These are phyloP conservation scores for Globisporangium yorkense DNA, from an alignment of 352 stramenopile genomes.

Conservation along the genomic window DNA sequence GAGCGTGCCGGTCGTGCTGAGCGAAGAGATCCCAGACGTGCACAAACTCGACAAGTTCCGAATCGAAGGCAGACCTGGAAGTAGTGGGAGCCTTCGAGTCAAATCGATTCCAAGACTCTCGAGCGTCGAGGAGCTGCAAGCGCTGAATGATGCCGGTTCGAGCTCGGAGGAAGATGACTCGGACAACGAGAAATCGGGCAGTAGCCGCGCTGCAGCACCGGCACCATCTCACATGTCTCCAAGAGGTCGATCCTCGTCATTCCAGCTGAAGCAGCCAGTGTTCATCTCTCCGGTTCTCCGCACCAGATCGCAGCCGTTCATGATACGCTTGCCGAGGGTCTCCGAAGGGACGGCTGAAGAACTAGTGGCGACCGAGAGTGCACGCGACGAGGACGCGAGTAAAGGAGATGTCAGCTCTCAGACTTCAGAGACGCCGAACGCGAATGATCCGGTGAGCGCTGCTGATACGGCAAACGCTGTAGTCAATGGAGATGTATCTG, in stretches of 20 bases:
- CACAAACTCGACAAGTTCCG: conserved; percentile 5
- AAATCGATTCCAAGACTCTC: conserved; percentile 10
- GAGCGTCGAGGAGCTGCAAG: conserved; percentile 14
- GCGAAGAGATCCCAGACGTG: conserved; percentile 1
- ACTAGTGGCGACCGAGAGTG: background rate
- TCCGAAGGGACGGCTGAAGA: conserved; percentile 19
- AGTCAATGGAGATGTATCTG: background rate
- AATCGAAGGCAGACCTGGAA: background rate
- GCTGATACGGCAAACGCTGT: background rate
- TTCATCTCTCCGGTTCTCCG: conserved; percentile 15
- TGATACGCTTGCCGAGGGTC: conserved; percentile 25
- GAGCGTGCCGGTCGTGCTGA: conserved; percentile 19
- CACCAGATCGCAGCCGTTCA: conserved; percentile 23
- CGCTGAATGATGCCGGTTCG: conserved; percentile 5
- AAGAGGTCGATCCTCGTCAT: conserved; percentile 20
- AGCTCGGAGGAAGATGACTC: conserved; percentile 6
- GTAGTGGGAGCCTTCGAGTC: background rate
- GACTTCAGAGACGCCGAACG: background rate
- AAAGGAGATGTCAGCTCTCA: background rate
- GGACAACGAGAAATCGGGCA: conserved; percentile 10
- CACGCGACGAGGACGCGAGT: background rate
- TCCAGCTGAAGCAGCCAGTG: conserved; percentile 10
- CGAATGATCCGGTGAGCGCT: background rate
- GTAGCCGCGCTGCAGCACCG: background rate
- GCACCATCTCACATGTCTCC: background rate